Conservation (phyloP, 352 stramenopile genomes). For the Globisporangium radiosum region DNA sequence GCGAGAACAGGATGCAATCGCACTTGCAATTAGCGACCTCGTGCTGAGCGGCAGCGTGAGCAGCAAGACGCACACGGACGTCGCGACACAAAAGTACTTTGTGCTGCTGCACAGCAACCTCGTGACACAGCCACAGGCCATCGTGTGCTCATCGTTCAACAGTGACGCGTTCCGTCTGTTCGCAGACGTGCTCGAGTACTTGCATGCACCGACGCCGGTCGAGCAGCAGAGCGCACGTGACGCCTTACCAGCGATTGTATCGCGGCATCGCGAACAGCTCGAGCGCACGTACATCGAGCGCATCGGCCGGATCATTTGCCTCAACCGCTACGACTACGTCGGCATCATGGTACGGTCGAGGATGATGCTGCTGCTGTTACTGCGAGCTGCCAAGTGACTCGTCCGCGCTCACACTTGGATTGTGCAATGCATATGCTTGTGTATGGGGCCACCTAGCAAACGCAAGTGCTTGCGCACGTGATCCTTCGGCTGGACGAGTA, state of each 20-base stretch:
- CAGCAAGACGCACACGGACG: constrained; percentile 11
- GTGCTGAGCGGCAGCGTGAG: constrained; percentile 35
- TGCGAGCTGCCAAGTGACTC: neutral
- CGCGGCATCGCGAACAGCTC: constrained; percentile 14
- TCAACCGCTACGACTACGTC: constrained; percentile 43
- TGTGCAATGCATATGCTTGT: neutral
- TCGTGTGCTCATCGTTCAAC: constrained; percentile 33
- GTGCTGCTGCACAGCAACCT: constrained; percentile 13
- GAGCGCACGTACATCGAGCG: constrained; percentile 46
- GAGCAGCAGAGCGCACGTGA: constrained; percentile 1
- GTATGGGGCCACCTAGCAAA: constrained; percentile 18
- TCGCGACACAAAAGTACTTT: constrained; percentile 36
- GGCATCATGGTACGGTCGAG: constrained; percentile 32
- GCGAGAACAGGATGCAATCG: constrained; percentile 18
- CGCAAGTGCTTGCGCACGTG: constrained; percentile 27
- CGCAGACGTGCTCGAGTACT: constrained; percentile 33
- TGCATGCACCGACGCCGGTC: constrained; percentile 16
- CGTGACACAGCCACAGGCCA: neutral
- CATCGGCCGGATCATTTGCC: constrained; percentile 36
- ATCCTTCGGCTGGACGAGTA: constrained; percentile 38
- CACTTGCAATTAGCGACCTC: constrained; percentile 29
- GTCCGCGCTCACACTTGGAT: too few relatives aligned
- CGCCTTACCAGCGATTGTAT: neutral
- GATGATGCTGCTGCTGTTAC: constrained; percentile 1
- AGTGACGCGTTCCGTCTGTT: constrained; percentile 41